These are phyloP conservation scores for Mycena kentingensis DNA, from an alignment of 768 basidiomycete genomes.

Conservation along the genomic window DNA sequence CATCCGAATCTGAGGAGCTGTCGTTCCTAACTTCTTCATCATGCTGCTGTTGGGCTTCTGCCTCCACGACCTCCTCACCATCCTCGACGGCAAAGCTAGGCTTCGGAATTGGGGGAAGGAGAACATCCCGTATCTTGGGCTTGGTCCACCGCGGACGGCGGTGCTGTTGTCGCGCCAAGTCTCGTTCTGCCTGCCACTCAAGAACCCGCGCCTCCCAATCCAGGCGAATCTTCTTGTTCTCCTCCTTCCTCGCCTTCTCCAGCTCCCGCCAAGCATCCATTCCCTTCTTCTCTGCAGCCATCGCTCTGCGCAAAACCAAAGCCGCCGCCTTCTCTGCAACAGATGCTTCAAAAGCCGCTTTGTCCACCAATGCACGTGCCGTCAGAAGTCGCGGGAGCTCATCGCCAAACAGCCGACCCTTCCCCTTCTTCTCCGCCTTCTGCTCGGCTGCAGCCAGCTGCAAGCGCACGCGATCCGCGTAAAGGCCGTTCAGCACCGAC, in stretches of 20 bases:
- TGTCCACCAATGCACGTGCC: slow-evolving; percentile 24
- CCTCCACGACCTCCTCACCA: not conserved
- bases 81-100: not conserved
- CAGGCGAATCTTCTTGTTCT: slow-evolving; percentile 7
- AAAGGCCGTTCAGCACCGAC: slow-evolving; percentile 28
- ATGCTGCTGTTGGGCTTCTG: not conserved
- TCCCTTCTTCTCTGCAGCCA: slow-evolving; percentile 11
- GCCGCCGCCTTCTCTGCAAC: slow-evolving; percentile 9
- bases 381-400: slow-evolving; percentile 28
- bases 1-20: not conserved
- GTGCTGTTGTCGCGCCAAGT: not conserved
- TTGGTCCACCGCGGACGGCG: slow-evolving; percentile 8
- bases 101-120: slow-evolving; percentile 6
- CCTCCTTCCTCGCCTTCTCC: slow-evolving; percentile 17
- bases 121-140: not conserved
- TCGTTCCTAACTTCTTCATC: not conserved
- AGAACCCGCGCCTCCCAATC: not conserved
- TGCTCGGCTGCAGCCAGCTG: slow-evolving; percentile 27
- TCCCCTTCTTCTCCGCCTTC: slow-evolving; percentile 21
- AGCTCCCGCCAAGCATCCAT: slow-evolving; percentile 23
- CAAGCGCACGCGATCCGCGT: slow-evolving; percentile 17
- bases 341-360: slow-evolving; percentile 9
- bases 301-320: slow-evolving; percentile 14
- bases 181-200: slow-evolving; percentile 15
- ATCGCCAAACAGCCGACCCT: slow-evolving; percentile 26